phyloP scores from a whole-genome alignment of 768 basidiomycete genomes.

The Symmetrospora coprosmae region DNA sequence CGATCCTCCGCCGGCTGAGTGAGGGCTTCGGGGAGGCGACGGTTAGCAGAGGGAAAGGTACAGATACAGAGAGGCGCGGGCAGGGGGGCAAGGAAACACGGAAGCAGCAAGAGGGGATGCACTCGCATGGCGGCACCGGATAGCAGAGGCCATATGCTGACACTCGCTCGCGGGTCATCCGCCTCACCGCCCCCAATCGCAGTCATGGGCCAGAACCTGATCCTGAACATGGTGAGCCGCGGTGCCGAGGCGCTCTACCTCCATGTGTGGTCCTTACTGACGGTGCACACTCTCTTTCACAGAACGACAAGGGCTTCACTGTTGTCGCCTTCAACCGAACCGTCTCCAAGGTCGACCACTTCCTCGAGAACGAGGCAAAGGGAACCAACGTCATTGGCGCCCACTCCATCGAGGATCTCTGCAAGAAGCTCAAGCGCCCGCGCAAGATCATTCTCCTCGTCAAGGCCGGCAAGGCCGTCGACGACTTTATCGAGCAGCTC shows the following conservation, averaged over 20 bases:
- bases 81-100: no score
- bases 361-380: slow-evolving; percentile 95
- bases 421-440: slow-evolving; percentile 79
- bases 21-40: no score
- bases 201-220: slow-evolving; percentile 33
- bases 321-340: slow-evolving; percentile 97
- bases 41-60: no score
- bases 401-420: slow-evolving; percentile 80
- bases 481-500: slow-evolving; percentile 72
- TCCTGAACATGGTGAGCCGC: slow-evolving; percentile 28
- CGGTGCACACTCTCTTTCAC: slow-evolving; percentile 93
- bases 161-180: background rate
- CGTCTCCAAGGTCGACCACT: slow-evolving; percentile 83
- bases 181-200: background rate
- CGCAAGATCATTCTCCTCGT: slow-evolving; percentile 97
- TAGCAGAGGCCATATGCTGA: background rate
- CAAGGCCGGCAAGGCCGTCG: slow-evolving; percentile 92
- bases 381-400: slow-evolving; percentile 93
- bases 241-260: background rate
- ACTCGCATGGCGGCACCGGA: no score
- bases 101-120: no score
- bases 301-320: slow-evolving; percentile 98
- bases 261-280: slow-evolving; percentile 22
- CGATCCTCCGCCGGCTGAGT: no score
- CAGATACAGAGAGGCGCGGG: no score